Conservation (phyloP, 2,329 filamentous ascomycete genomes). For the Exserohilum rostratum region DNA sequence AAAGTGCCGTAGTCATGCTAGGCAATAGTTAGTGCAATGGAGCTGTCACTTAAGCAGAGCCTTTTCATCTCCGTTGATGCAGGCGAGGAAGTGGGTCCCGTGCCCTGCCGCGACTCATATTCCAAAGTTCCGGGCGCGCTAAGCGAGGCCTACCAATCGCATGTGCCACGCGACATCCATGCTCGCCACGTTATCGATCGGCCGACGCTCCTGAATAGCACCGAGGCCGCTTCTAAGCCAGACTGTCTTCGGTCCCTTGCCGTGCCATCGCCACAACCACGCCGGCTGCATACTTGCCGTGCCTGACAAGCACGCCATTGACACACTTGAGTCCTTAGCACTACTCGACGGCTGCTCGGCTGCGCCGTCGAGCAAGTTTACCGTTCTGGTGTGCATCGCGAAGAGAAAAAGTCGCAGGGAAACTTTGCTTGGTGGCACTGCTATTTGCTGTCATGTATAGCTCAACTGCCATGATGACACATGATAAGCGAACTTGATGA, state of each 20-base stretch:
- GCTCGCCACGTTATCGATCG: not conserved
- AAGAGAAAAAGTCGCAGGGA: not conserved
- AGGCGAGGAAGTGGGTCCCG: too few species aligned
- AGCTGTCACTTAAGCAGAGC: too few species aligned
- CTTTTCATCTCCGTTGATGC: too few species aligned
- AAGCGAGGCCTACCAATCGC: slow-evolving; percentile 9
- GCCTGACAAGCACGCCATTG: not conserved
- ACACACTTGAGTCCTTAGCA: not conserved
- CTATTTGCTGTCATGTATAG: not conserved
- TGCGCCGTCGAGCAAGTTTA: not conserved
- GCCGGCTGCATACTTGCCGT: not conserved
- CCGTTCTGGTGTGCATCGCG: not conserved
- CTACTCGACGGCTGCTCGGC: not conserved
- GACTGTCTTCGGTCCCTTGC: slow-evolving; percentile 1
- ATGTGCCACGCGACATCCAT: not conserved
- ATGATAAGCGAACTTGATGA: slow-evolving; percentile 1
- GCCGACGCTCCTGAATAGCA: not conserved
- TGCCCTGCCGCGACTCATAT: slow-evolving; percentile 4
- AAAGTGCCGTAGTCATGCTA: too few species aligned
- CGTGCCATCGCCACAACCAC: slow-evolving; percentile 3
- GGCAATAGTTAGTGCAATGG: too few species aligned
- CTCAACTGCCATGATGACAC: not conserved
- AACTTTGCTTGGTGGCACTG: not conserved
- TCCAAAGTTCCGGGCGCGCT: not conserved
- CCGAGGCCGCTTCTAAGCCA: not conserved